phyloP scores from a whole-genome alignment of 2,329 filamentous ascomycete genomes.

The Seiridium unicorne region DNA sequence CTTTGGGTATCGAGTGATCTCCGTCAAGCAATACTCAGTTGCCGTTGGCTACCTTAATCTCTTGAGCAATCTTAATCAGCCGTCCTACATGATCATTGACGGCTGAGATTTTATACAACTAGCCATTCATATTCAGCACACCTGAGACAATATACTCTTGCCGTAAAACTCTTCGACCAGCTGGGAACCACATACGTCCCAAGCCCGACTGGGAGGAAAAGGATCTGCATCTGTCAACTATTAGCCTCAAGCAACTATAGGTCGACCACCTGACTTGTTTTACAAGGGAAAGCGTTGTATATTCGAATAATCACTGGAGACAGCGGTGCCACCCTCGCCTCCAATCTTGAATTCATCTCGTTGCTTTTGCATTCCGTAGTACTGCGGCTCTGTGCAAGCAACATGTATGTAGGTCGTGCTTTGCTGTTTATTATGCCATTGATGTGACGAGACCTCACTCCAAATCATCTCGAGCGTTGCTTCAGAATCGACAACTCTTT shows the following conservation, averaged over 20 bases:
- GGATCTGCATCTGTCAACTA: background rate
- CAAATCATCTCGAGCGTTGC: no score
- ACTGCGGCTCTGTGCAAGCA: background rate
- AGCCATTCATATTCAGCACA: background rate
- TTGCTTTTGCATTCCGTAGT: background rate
- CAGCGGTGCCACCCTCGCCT: background rate
- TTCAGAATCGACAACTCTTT: no score
- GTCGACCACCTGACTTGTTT: background rate
- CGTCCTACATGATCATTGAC: background rate
- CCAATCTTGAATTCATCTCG: background rate
- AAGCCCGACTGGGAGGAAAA: no score
- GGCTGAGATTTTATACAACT: background rate
- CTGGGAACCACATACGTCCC: background rate
- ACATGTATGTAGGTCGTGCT: background rate
- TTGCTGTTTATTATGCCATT: background rate
- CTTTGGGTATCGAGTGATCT: background rate
- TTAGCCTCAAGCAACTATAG: background rate
- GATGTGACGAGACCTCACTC: no score
- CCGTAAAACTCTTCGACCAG: background rate
- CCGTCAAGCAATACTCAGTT: background rate
- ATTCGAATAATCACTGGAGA: background rate
- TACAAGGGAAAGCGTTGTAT: background rate
- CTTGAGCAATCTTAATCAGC: background rate
- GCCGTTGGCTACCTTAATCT: background rate
- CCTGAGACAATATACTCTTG: background rate